Evolutionary conservation across 768 basidiomycete species (phyloP).

Genomic region (Tubosaeta sp.): DNA sequence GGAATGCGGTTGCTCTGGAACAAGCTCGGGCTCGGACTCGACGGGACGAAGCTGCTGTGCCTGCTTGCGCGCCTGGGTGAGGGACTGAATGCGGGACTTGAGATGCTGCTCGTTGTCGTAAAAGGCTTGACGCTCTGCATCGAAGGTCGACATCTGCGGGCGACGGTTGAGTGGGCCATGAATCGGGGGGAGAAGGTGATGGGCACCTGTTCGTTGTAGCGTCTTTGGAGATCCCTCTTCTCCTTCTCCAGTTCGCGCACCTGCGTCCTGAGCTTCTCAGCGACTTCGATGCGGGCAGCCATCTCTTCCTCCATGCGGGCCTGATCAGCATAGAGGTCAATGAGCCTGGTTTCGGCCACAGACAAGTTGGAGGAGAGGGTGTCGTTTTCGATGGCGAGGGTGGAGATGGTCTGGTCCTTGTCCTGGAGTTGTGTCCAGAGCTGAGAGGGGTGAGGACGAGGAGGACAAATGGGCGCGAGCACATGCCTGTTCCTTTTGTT

Average conservation of each 20-base stretch:
- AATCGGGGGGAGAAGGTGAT: conserved; percentile 10
- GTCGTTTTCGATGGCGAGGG: conserved; percentile 60
- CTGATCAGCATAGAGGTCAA: conserved; percentile 80
- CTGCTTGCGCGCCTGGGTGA: conserved; percentile 62
- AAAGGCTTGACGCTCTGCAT: conserved; percentile 87
- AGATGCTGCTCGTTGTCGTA: conserved; percentile 94
- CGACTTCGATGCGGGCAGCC: conserved; percentile 74
- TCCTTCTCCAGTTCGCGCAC: conserved; percentile 86
- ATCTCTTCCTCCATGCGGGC: conserved; percentile 77
- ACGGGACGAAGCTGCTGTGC: conserved; percentile 35
- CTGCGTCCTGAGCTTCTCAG: conserved; percentile 76
- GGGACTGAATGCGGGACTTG: conserved; percentile 82
- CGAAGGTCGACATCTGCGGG: conserved; percentile 75
- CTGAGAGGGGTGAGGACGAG: conserved; percentile 34
- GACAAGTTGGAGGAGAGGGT: conserved; percentile 60
- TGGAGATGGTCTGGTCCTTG: conserved; percentile 66
- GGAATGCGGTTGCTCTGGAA: conserved; percentile 33
- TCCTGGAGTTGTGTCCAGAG: conserved; percentile 74
- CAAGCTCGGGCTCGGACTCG: conserved; percentile 38
- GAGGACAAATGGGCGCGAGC: conserved; percentile 1
- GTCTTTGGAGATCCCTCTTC: conserved; percentile 73
- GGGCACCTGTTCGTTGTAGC: conserved; percentile 84
- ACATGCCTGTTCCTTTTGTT: conserved; percentile 75
- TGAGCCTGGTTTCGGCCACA: conserved; percentile 65
- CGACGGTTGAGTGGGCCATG: conserved; percentile 10